A percentile compares a stretch with the other conserved stretches of the same genome.
These are phyloP conservation scores for Aspergillus sp. DNA, from an alignment of 2,329 filamentous ascomycete genomes.

Conservation along the genomic window DNA sequence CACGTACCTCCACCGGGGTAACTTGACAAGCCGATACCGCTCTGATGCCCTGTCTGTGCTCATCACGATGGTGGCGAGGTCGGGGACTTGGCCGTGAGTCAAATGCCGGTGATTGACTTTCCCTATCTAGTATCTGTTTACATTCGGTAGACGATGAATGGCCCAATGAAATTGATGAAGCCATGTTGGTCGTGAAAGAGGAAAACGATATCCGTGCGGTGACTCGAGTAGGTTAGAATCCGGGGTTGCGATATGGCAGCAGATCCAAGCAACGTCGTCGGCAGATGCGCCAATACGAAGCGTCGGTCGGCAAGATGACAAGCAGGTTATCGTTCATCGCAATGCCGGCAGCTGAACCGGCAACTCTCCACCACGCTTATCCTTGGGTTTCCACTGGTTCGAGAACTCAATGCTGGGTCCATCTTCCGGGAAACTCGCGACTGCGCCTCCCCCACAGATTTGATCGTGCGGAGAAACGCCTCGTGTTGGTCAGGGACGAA, in stretches of 20 bases:
- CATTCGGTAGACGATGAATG: neutral
- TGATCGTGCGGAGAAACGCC: conserved; percentile 20
- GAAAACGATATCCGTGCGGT: neutral
- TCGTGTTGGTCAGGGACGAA: neutral
- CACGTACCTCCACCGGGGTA: neutral
- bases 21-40: neutral
- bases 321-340: neutral
- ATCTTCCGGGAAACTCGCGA: neutral
- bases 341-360: neutral
- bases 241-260: neutral
- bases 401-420: neutral
- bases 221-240: neutral
- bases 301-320: conserved; percentile 12
- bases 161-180: neutral
- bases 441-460: conserved; percentile 24
- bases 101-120: neutral
- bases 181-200: neutral
- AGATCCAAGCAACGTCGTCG: conserved; percentile 7
- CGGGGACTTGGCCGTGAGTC: neutral
- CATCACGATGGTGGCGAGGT: neutral
- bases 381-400: neutral
- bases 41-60: neutral
- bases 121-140: neutral
- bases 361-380: conserved; percentile 1
- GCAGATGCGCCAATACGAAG: conserved; percentile 14